These are phyloP conservation scores for Gossypium schwendimanii DNA, from an alignment of 441 rosid species.

Conservation along the genomic window DNA sequence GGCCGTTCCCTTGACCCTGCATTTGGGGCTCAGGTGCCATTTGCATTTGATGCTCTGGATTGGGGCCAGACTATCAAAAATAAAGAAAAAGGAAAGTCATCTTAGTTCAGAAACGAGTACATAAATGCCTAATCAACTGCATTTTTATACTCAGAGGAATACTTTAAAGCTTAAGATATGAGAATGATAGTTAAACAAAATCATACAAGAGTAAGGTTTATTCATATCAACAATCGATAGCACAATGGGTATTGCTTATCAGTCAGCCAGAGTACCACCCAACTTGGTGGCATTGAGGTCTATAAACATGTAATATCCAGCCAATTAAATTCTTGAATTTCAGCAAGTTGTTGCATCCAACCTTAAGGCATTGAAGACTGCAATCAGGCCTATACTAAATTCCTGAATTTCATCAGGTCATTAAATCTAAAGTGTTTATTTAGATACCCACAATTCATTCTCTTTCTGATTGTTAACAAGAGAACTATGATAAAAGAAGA, in stretches of 20 bases:
- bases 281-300: neutral
- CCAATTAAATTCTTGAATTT: neutral
- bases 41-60: conserved; percentile 55
- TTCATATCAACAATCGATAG: conserved; percentile 1
- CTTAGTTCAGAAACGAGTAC: neutral
- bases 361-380: neutral
- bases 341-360: neutral
- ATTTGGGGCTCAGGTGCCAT: conserved; percentile 56
- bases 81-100: neutral
- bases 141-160: neutral
- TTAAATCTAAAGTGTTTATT: neutral
- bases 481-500: neutral
- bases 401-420: neutral
- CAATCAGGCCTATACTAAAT: neutral
- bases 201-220: neutral
- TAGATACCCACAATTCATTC: conserved; percentile 1
- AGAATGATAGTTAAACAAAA: conserved; percentile 3
- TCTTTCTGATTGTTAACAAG: neutral
- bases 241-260: neutral
- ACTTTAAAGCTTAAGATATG: neutral
- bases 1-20: conserved; percentile 73
- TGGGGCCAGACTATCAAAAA: conserved; percentile 41
- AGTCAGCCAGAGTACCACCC: neutral
- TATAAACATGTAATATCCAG: neutral
- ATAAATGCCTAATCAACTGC: conserved; percentile 2